phyloP scores from a whole-genome alignment of 2,329 filamentous ascomycete genomes.

The Colletotrichum aenigma region DNA sequence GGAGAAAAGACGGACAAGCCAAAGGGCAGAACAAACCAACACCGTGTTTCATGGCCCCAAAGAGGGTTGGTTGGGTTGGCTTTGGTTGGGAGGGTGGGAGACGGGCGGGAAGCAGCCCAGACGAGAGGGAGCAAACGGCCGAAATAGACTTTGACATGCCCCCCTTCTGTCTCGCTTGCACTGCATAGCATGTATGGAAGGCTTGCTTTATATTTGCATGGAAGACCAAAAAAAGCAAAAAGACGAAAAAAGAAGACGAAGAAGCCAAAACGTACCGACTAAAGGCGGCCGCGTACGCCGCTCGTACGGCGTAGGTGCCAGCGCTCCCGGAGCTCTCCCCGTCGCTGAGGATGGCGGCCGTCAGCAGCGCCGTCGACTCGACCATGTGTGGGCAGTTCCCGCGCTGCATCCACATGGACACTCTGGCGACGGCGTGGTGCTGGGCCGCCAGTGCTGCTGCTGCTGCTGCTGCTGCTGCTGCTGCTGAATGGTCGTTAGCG shows the following conservation, averaged over 20 bases:
- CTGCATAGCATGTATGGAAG: neutral
- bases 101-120: neutral
- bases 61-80: neutral
- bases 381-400: slow-evolving; percentile 79
- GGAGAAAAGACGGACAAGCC: neutral
- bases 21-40: neutral
- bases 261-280: slow-evolving; percentile 60
- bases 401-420: slow-evolving; percentile 73
- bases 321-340: slow-evolving; percentile 41
- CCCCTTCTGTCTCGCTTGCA: neutral
- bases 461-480: slow-evolving; percentile 16
- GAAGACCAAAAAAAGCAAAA: neutral
- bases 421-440: slow-evolving; percentile 58
- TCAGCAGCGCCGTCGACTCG: slow-evolving; percentile 77
- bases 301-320: slow-evolving; percentile 64
- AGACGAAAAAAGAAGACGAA: neutral
- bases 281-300: slow-evolving; percentile 77
- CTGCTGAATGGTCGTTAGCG: neutral
- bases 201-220: neutral
- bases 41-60: slow-evolving; percentile 3
- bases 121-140: neutral
- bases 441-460: slow-evolving; percentile 34
- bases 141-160: neutral
- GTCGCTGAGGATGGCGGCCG: slow-evolving; percentile 72
- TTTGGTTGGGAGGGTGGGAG: neutral